Base-by-base conservation (phyloP, 345 rosid species). In the Tarenaya hassleriana region DNA sequence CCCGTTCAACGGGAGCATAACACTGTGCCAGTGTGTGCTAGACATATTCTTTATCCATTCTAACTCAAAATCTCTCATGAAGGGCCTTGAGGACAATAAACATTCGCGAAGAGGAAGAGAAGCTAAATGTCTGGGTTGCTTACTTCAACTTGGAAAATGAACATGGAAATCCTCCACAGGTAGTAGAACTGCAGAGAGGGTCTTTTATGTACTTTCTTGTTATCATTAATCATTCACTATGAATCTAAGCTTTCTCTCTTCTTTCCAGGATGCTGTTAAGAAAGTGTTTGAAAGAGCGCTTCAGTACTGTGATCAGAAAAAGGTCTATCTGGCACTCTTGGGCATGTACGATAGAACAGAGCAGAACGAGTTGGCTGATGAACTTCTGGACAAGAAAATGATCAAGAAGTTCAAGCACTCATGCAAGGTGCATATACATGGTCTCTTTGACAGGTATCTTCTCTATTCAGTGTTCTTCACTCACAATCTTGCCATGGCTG, bases 121-220 rank as follows among this genome's bases (percentile, higher is more conserved):
- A 88, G 79, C 83, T 92, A 41, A 92, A 92, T 65, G 63, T 92
- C 42, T 92, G 98, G 97, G 82, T 88, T 51, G 98, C 97, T 42
- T 92, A 85, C 73, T 85, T 88, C 73, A 92, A 88, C 71, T 69
- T 92, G 78, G 98, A 92, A 75, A 84, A 83, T 55, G 76, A 88
- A 63, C 81, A 84, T 68, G 98, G 98, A 66, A 83, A 71, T 74
- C 95, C 97, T 34, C 91, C 88, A 6, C 84, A 92, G 98, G 96
- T 92, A 72, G n/a, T 51, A 16, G 45, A 53, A 3, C 50, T 31
- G 13, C 41, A 18, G 34, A 11, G 4, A 49, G 55, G 34, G 41
- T 27, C 56, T 35, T 48, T 13, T 46, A 34, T 19, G 34, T 48
- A 10, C 41, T 10, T 37, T 10, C 8, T 37, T 8, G 8, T 37